Conservation (phyloP, 2,329 filamentous ascomycete genomes). For the Verticillium albo-atrum region DNA sequence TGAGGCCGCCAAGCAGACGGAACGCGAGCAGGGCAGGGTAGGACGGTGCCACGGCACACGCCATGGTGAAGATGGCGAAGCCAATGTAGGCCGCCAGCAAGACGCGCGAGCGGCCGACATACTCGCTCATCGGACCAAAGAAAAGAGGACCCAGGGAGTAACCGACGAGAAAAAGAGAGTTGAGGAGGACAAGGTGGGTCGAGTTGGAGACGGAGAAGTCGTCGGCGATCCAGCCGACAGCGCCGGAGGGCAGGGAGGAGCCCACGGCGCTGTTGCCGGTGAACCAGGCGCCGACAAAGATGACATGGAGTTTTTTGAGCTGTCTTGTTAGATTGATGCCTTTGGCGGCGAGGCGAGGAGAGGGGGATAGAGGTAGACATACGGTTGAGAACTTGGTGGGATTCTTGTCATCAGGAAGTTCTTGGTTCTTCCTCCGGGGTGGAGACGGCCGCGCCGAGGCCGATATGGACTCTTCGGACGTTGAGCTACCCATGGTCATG, state of each 20-base stretch:
- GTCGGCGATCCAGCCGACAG: conserved; percentile 49
- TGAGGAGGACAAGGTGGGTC: conserved; percentile 48
- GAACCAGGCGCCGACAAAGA: neutral
- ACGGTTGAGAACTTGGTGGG: neutral
- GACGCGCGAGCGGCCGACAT: conserved; percentile 51
- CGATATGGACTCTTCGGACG: neutral
- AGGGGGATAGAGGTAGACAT: too few species aligned
- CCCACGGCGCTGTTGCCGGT: conserved; percentile 67
- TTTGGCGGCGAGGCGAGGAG: neutral
- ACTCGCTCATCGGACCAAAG: conserved; percentile 63
- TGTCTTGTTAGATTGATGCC: neutral
- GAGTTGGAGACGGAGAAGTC: conserved; percentile 52
- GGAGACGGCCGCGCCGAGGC: neutral
- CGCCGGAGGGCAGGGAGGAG: conserved; percentile 60
- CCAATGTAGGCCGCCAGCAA: conserved; percentile 39
- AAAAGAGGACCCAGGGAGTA: conserved; percentile 58
- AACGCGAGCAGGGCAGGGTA: conserved; percentile 52
- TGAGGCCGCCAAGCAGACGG: conserved; percentile 47
- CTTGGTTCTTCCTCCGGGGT: neutral
- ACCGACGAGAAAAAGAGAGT: conserved; percentile 59
- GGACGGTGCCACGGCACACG: conserved; percentile 48
- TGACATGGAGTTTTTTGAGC: neutral
- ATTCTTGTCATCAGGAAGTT: neutral
- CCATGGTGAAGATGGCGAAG: conserved; percentile 51
- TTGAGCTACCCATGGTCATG: neutral